Percentiles rank a stretch among this genome's conserved stretches.
Evolutionary conservation across 106 monocot species (phyloP).

Genomic region (Hemerocallis citrina): DNA sequence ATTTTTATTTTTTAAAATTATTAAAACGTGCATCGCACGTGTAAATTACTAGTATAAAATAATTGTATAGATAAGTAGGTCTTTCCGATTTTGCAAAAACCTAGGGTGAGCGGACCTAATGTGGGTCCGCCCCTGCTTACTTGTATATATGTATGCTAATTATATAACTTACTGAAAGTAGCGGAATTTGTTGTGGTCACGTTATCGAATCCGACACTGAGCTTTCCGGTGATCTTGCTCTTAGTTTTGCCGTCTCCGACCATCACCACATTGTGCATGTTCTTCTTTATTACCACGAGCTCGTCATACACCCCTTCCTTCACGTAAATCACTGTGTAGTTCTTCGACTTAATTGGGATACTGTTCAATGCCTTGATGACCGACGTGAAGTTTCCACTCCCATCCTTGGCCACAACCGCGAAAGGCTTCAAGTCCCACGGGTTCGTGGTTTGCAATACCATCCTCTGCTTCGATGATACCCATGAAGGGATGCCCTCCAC

Average conservation of each 20-base stretch:
- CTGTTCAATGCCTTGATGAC: constrained; percentile 49
- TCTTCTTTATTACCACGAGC: constrained; percentile 31
- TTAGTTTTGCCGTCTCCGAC: constrained; percentile 64
- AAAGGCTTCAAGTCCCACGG: constrained; percentile 37
- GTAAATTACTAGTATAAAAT: no score
- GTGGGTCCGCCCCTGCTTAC: no score
- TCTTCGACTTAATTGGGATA: constrained; percentile 43
- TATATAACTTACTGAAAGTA: no score
- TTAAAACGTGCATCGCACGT: no score
- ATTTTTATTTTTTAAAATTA: no score
- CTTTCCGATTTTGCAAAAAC: no score
- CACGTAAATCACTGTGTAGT: constrained; percentile 66
- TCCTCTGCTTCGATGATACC: constrained; percentile 32
- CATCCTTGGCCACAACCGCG: constrained; percentile 65
- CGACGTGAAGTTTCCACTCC: constrained; percentile 58
- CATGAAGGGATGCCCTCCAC: constrained; percentile 32
- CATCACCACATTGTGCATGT: constrained; percentile 52
- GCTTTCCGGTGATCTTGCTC: constrained; percentile 56
- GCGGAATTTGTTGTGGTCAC: no score
- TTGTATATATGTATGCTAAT: no score
- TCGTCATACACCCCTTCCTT: constrained; percentile 71
- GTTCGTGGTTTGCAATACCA: constrained; percentile 20
- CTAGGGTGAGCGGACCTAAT: no score
- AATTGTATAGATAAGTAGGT: no score
- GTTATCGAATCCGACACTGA: no score